Conservation (phyloP, 2,329 filamentous ascomycete genomes). For the Botryotinia narcissicola region DNA sequence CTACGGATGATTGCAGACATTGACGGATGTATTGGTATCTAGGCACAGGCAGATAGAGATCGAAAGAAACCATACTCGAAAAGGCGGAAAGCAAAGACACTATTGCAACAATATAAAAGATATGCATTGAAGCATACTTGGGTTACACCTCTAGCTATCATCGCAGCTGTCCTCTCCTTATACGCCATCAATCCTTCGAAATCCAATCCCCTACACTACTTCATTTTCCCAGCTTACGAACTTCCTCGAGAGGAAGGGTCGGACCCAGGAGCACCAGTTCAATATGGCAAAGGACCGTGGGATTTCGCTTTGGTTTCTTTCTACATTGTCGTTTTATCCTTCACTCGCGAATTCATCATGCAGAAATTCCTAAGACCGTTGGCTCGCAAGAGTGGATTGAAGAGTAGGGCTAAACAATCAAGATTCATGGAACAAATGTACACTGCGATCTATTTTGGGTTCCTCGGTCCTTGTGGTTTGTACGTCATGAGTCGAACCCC, state of each 20-base stretch:
- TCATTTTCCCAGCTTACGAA: conserved; percentile 87
- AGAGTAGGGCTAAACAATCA: conserved; percentile 72
- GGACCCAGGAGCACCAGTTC: conserved; percentile 48
- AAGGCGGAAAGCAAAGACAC: conserved; percentile 37
- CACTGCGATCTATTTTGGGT: conserved; percentile 82
- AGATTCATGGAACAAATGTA: conserved; percentile 97
- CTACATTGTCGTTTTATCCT: conserved; percentile 85
- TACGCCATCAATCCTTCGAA: conserved; percentile 74
- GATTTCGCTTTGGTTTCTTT: conserved; percentile 86
- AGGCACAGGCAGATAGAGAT: conserved; percentile 36
- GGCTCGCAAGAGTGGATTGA: conserved; percentile 67
- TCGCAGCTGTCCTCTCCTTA: conserved; percentile 59
- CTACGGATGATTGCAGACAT: neutral
- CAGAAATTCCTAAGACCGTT: conserved; percentile 80
- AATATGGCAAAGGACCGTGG: conserved; percentile 83
- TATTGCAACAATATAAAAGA: conserved; percentile 48
- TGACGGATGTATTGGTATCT: neutral
- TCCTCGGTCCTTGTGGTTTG: conserved; percentile 79
- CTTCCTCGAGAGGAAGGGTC: conserved; percentile 50
- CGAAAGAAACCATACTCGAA: conserved; percentile 38
- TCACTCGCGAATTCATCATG: conserved; percentile 95
- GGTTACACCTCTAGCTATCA: conserved; percentile 64
- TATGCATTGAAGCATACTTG: conserved; percentile 56
- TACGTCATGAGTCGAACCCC: conserved; percentile 88
- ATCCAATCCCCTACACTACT: conserved; percentile 75